Conservation (phyloP, 306 rosid species). For the Vicia villosa region DNA sequence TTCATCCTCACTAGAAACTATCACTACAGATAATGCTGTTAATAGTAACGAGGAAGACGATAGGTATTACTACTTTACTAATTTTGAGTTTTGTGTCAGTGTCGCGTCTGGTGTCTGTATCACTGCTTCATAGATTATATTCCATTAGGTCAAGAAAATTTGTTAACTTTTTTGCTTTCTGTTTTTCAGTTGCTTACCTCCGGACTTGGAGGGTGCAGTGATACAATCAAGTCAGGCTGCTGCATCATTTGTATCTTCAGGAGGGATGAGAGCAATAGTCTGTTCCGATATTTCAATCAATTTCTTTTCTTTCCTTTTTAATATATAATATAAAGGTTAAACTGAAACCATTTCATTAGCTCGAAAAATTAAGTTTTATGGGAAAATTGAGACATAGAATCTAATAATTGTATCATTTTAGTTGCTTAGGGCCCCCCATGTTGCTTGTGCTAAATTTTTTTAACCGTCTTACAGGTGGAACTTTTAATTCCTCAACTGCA, state of each 20-base stretch:
- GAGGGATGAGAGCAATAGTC: slow-evolving; percentile 93
- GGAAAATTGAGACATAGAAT: no score
- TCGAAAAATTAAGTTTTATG: no score
- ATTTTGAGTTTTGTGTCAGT: no score
- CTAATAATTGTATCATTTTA: slow-evolving; percentile 26
- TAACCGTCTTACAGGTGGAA: slow-evolving; percentile 69
- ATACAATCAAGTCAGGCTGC: slow-evolving; percentile 83
- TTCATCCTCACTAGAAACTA: slow-evolving; percentile 37
- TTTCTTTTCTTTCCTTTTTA: not conserved
- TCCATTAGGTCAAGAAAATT: slow-evolving; percentile 31
- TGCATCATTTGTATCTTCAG: slow-evolving; percentile 74
- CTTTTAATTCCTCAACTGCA: slow-evolving; percentile 95
- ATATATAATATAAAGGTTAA: not conserved
- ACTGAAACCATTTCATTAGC: not conserved
- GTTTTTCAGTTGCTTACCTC: slow-evolving; percentile 86
- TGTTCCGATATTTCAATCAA: slow-evolving; percentile 30
- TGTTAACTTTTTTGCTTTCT: slow-evolving; percentile 35
- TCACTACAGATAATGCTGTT: not conserved
- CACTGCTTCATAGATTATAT: not conserved
- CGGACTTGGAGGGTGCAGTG: slow-evolving; percentile 92
- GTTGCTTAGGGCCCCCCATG: slow-evolving; percentile 7
- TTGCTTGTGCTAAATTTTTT: not conserved
- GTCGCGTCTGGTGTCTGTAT: no score
- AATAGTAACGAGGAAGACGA: no score
- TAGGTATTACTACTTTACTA: no score